Conservation (phyloP, 139 green algal species). For the Picochlorum sp. region DNA sequence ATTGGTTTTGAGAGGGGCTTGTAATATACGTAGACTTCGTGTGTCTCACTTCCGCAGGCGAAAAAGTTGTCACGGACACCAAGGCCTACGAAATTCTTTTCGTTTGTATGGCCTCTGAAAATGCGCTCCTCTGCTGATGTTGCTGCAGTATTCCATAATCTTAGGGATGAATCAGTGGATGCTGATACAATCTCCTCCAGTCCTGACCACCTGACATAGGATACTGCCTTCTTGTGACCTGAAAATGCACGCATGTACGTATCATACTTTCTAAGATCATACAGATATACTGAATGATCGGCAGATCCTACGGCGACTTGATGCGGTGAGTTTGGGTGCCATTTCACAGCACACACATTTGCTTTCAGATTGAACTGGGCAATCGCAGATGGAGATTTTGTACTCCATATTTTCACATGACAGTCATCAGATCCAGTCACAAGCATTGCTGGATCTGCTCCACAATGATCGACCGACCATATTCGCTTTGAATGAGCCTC, state of each 20-base stretch:
- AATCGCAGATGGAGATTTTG: slow-evolving; percentile 11
- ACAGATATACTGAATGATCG: slow-evolving; percentile 72
- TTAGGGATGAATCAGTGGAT: slow-evolving; percentile 81
- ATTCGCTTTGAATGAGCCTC: slow-evolving; percentile 72
- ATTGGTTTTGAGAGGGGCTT: slow-evolving; percentile 46
- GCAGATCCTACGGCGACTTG: slow-evolving; percentile 73
- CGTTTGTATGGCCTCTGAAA: slow-evolving; percentile 77
- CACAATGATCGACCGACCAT: slow-evolving; percentile 79
- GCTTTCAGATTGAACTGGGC: slow-evolving; percentile 48
- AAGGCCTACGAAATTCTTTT: slow-evolving; percentile 95
- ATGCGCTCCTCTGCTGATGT: slow-evolving; percentile 17
- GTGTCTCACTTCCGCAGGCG: slow-evolving; percentile 74
- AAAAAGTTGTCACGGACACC: slow-evolving; percentile 62
- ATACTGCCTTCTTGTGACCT: slow-evolving; percentile 72
- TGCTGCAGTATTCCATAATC: slow-evolving; percentile 42
- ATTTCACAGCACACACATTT: slow-evolving; percentile 88
- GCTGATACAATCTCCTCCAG: slow-evolving; percentile 61
- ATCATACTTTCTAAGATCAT: slow-evolving; percentile 52
- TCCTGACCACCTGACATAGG: slow-evolving; percentile 82
- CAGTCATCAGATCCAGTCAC: slow-evolving; percentile 81
- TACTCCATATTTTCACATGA: slow-evolving; percentile 70
- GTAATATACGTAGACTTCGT: slow-evolving; percentile 67
- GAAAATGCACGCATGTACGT: slow-evolving; percentile 32
- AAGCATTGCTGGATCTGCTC: slow-evolving; percentile 47
- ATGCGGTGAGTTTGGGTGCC: slow-evolving; percentile 48